These are phyloP conservation scores for Populus davidiana DNA, from an alignment of 345 rosid species.

Conservation along the genomic window DNA sequence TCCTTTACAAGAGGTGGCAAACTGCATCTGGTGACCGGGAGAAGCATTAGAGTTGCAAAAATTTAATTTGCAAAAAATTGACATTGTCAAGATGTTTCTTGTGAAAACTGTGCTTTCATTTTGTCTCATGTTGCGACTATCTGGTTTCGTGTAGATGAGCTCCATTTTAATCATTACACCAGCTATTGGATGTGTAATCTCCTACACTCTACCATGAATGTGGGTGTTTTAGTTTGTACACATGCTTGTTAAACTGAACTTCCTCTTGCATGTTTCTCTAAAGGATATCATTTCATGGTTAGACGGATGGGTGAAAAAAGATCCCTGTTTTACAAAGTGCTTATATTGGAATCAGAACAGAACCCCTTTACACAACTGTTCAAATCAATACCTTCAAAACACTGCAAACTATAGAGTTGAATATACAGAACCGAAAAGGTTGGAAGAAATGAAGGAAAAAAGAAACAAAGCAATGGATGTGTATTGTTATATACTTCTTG, in stretches of 20 bases:
- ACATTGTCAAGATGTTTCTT: too few relatives aligned
- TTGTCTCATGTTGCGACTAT: background rate
- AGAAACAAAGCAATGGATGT: background rate
- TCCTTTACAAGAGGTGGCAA: too few relatives aligned
- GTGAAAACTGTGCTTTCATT: background rate
- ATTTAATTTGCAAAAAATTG: too few relatives aligned
- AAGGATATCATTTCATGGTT: too few relatives aligned
- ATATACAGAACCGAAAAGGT: too few relatives aligned
- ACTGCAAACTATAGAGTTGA: too few relatives aligned
- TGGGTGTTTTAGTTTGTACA: background rate
- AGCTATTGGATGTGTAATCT: background rate
- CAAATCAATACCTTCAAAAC: background rate
- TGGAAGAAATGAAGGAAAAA: background rate
- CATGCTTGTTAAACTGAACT: background rate
- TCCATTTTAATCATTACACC: background rate
- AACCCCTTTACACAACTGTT: background rate
- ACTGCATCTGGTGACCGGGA: too few relatives aligned
- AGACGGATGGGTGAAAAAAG: too few relatives aligned
- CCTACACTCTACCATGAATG: background rate
- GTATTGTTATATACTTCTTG: background rate
- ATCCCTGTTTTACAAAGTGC: too few relatives aligned
- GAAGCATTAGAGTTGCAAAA: too few relatives aligned
- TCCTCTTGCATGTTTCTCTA: background rate
- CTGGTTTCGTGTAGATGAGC: background rate
- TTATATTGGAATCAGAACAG: background rate